Conservation (phyloP, 345 rosid species). For the Lenwebbia sp. region DNA sequence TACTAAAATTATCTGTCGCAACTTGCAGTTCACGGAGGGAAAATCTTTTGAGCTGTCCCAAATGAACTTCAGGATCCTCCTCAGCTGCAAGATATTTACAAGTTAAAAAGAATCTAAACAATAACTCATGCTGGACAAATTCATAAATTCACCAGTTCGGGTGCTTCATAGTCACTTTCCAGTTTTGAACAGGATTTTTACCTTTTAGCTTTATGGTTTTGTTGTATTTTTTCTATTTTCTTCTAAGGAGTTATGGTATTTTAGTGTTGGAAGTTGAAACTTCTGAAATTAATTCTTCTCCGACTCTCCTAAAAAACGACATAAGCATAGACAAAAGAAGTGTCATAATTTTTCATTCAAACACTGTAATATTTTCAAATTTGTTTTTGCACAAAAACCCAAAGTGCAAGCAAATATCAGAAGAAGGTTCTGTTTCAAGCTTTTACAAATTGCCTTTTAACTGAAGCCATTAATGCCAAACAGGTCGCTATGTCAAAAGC, state of each 20-base stretch:
- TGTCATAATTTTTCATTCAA: not conserved
- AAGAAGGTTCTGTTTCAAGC: not conserved
- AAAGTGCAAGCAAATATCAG: not conserved
- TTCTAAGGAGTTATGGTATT: not conserved
- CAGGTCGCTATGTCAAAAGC: not conserved
- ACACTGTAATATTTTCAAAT: not conserved
- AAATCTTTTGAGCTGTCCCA: conserved; percentile 87
- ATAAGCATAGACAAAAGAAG: not conserved
- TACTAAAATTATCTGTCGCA: conserved; percentile 76
- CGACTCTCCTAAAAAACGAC: not conserved
- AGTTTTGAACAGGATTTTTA: not conserved
- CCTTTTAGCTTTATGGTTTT: not conserved
- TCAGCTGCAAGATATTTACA: conserved; percentile 51
- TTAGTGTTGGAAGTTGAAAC: not conserved
- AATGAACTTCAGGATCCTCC: conserved; percentile 90
- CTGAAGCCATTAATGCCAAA: not conserved
- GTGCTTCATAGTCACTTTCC: not conserved
- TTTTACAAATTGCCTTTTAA: not conserved
- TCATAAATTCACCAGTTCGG: not conserved
- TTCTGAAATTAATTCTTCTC: not conserved
- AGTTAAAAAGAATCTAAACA: not conserved
- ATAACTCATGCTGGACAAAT: not conserved
- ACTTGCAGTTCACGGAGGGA: conserved; percentile 76
- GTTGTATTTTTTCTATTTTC: not conserved
- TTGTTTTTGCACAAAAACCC: not conserved